Evolutionary conservation across 306 rosid species (phyloP).

Genomic region (Vicia sativa): DNA sequence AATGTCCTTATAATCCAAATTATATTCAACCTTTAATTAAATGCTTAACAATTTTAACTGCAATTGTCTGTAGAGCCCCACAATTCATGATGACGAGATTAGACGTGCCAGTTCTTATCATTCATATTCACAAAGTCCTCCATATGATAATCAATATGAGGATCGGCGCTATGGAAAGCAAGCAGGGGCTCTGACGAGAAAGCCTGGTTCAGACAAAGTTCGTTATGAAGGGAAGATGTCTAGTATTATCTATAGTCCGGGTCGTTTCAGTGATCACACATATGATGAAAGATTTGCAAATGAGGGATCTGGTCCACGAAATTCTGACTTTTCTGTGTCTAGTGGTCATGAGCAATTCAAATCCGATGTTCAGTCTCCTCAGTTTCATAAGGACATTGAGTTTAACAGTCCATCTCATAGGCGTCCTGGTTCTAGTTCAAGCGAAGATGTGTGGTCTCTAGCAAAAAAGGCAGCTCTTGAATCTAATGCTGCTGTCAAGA

Average conservation of each 20-base stretch:
- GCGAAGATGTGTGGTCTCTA: constrained; percentile 59
- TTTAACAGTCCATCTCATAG: constrained; percentile 60
- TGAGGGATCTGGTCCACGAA: constrained; percentile 75
- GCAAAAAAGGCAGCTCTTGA: constrained; percentile 43
- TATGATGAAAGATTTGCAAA: constrained; percentile 73
- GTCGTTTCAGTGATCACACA: constrained; percentile 65
- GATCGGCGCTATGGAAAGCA: constrained; percentile 88
- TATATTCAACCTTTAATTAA: constrained; percentile 25
- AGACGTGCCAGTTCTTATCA: constrained; percentile 98
- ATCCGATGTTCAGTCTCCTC: constrained; percentile 69
- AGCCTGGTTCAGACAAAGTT: constrained; percentile 89
- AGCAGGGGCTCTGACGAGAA: constrained; percentile 67
- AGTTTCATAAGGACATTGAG: constrained; percentile 56
- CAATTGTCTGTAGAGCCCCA: constrained; percentile 57
- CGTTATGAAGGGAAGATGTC: constrained; percentile 78
- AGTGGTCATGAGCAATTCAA: constrained; percentile 76
- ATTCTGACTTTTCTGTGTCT: constrained; percentile 72
- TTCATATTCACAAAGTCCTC: constrained; percentile 97
- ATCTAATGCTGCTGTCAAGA: constrained; percentile 43
- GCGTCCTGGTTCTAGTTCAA: constrained; percentile 49
- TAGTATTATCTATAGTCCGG: constrained; percentile 71
- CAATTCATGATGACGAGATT: constrained; percentile 60
- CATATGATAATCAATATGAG: constrained; percentile 95
- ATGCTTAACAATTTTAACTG: constrained; percentile 32
- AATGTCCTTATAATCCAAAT: constrained; percentile 23